Evolutionary conservation across 2,329 filamentous ascomycete species (phyloP), one percentile per base, ranked within the genome.

Genomic region (Phoma herbarum): DNA sequence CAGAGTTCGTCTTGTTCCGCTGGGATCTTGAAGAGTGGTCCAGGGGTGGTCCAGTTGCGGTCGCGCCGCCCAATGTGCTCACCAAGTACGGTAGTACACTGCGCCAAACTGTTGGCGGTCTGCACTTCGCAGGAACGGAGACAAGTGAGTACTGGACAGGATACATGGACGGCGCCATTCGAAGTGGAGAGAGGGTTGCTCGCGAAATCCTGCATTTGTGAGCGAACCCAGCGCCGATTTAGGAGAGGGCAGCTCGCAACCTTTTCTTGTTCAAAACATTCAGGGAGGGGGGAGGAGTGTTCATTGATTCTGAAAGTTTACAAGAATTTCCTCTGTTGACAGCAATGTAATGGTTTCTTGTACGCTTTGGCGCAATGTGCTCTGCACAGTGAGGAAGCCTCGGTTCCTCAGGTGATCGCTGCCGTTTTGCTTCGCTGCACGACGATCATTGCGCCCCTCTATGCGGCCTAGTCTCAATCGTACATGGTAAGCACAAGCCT

Each of bases 81-180:
- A 54, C 46, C 6, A 47, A n/a, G 12, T 62, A 64, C 54, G 60
- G 64, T 16, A 20, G 29, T 14, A 62, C 61, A 2, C 52, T 68
- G 18, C 54, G 65, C 41, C 45, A 65, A 44, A 58, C 35, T 2
- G 57, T 72, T 18, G 77, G 76, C 2, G 75, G 81, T 29, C 26
- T 85, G 3, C 80, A 86, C 62, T 87, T 86, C 62, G 83, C 79
- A 2, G 84, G 85, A 0, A 85, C 84, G 0, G 85, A 87, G 74
- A 83, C 80, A 1, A 78, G 80, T 0, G 75, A 66, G 2, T 79
- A 82, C 57, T 86, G 84, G 84, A 83, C 82, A 53, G 84, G 84
- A 0, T 86, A 86, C 65, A 85, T 87, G 83, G 85, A 87, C 59
- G 85, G 85, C 1, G 85, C 85, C 0, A 73, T 86, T 11, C 64